Evolutionary conservation across 139 green algal genomes (phyloP), one percentile per base, ranked within the genome.

Genomic region (Chlamydomonas applanata): DNA sequence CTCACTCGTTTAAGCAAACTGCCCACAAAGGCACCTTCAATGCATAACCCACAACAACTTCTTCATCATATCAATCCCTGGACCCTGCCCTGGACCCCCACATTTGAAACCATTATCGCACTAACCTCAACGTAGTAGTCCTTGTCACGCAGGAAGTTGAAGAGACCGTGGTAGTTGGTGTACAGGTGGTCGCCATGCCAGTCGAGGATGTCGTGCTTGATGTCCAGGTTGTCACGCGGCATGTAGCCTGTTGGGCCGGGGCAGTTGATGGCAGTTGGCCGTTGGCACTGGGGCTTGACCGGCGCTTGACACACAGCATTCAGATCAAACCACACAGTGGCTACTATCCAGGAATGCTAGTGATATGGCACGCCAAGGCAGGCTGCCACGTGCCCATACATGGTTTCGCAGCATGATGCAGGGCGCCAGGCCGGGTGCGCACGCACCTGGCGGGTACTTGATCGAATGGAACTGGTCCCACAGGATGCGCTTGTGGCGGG

Each of bases 121-220:
- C n/a, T n/a, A n/a, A 49, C 40, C 68, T 73, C 68, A 22, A 73
- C 46, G 49, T 63, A 73, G 46, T 64, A 73, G n/a, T 63, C 49
- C 46, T 66, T 76, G 16, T 92, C 79, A 0, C 77, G 63, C 32
- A 99, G 87, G 24, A 45, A 45, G 74, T 97, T 81, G 77, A 88
- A 97, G 69, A 95, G 77, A 19, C 85, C 87, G 82, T 99, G 93
- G 85, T 88, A 99, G 85, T 99, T 99, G 76, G 95, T 99, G 86
- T 95, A 91, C 0, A 90, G 93, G 82, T 98, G 95, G 86, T 99
- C 96, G 20, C 96, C 96, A 77, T 99, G 94, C 96, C 96, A 99
- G 85, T 99, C 96, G 82, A 99, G 82, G 59, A 99, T 94, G 83
- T 99, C 96, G 69, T 74, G 74, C 54, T 86, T 86, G 57, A 89